These are phyloP conservation scores for Aspergillus leporis DNA, from an alignment of 495 filamentous ascomycete genomes.

Conservation along the genomic window DNA sequence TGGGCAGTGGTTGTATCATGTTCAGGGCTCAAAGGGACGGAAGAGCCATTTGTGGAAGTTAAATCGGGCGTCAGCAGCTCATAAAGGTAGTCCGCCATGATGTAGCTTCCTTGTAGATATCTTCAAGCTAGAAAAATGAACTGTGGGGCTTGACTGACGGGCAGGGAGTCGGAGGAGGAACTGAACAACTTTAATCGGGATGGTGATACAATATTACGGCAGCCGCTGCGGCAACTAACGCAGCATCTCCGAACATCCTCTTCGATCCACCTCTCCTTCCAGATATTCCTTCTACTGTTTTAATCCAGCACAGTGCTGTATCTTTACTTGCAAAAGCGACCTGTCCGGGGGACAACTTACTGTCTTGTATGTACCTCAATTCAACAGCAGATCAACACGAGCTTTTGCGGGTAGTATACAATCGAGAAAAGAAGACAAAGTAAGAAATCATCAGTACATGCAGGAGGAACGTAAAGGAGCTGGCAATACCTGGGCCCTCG, in stretches of 20 bases:
- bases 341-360: neutral
- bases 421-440: too few relatives aligned
- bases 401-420: too few relatives aligned
- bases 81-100: slow-evolving; percentile 71
- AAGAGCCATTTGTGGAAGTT: slow-evolving; percentile 31
- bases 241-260: slow-evolving; percentile 21
- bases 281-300: neutral
- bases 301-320: too few relatives aligned
- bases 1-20: slow-evolving; percentile 53
- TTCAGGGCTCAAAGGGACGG: slow-evolving; percentile 28
- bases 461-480: too few relatives aligned
- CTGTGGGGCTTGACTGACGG: neutral
- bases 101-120: neutral
- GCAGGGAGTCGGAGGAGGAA: neutral
- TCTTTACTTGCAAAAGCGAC: too few relatives aligned
- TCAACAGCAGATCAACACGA: too few relatives aligned
- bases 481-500: too few relatives aligned
- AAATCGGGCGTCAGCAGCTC: slow-evolving; percentile 70
- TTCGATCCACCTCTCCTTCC: too few relatives aligned
- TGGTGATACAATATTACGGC: slow-evolving; percentile 19
- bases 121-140: neutral
- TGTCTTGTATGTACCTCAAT: neutral
- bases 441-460: too few relatives aligned
- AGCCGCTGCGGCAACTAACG: slow-evolving; percentile 39
- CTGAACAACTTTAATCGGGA: neutral